Evolutionary conservation across 2,329 filamentous ascomycete species (phyloP).

Genomic region (Neopestalotiopsis sp.): DNA sequence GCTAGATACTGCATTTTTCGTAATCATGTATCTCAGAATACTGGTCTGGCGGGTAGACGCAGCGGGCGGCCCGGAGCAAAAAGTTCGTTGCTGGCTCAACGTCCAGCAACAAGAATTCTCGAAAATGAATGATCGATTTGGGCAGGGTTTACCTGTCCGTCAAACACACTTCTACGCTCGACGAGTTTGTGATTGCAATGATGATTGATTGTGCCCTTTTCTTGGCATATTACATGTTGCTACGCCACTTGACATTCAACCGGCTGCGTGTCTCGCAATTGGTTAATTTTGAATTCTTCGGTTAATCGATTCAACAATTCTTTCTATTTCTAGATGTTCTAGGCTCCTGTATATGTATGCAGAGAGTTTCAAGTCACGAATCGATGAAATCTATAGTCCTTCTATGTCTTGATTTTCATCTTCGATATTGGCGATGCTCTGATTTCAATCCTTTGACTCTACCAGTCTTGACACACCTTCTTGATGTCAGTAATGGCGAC

Average conservation of each 20-base stretch:
- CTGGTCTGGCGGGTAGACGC: neutral
- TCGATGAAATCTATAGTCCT: neutral
- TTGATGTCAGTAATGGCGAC: conserved; percentile 40
- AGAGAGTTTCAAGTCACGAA: no score
- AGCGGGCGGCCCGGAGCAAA: neutral
- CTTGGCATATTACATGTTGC: no score
- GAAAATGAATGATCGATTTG: neutral
- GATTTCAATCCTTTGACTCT: neutral
- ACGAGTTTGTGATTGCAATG: neutral
- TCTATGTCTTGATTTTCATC: neutral
- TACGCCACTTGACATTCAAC: no score
- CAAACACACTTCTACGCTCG: neutral
- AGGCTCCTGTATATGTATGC: no score
- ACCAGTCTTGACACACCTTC: conserved; percentile 19
- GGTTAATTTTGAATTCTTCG: no score
- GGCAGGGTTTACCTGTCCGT: neutral
- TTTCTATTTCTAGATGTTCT: no score
- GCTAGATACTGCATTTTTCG: neutral
- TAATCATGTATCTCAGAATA: neutral
- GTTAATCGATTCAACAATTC: no score
- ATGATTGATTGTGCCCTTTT: neutral
- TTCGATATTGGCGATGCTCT: neutral
- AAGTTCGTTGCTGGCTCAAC: neutral
- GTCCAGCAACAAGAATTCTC: neutral
- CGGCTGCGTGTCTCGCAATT: no score